Evolutionary conservation across 2,329 filamentous ascomycete species (phyloP), one percentile per base, ranked within the genome.

Genomic region (Coleophoma cylindrospora): DNA sequence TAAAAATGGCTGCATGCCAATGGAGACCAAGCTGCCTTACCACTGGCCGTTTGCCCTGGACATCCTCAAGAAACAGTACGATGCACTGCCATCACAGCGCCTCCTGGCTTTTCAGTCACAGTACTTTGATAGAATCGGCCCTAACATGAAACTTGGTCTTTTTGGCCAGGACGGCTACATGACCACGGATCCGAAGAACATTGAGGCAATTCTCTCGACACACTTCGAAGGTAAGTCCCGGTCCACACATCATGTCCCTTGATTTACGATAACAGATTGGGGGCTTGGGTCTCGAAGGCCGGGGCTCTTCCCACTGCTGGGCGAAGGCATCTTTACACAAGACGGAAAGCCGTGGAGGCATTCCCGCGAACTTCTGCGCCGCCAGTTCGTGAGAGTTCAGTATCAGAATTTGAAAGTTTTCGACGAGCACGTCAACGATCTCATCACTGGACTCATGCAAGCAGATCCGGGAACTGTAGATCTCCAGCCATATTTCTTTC

Each of bases 401-500:
- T 19, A 19, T 19, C 19, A 45, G 11, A 45, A 27, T 27, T 19
- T 45, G 13, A 32, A 27, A 33, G 43, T 17, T 11, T 45, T 45
- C 34, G 43, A 45, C 43, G 43, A 22, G 22, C 43, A 19, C 15
- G 32, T 45, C 12, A 34, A 21, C 34, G 34, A 12, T 13, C 43
- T 45, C 11, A 27, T 45, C 33, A 12, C 43, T 12, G 43, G 34
- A 13, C 43, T 19, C 19, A 19, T 19, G 3, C 19, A 19, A 19
- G 19, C 19, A 2, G 34, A n/a, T 37, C 34, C 11, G 1, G 21
- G 53, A n/a, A 70, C 19, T 19, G 19, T 87, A 13, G 75, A 82
- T 53, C 62, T 82, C 9, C 72, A 77, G 43, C 71, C 72, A 2
- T 66, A 84, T 13, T 80, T 88, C 58, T 81, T 81, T 60, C 68